phyloP scores from a whole-genome alignment of 345 rosid species.

The Salix exigua region DNA sequence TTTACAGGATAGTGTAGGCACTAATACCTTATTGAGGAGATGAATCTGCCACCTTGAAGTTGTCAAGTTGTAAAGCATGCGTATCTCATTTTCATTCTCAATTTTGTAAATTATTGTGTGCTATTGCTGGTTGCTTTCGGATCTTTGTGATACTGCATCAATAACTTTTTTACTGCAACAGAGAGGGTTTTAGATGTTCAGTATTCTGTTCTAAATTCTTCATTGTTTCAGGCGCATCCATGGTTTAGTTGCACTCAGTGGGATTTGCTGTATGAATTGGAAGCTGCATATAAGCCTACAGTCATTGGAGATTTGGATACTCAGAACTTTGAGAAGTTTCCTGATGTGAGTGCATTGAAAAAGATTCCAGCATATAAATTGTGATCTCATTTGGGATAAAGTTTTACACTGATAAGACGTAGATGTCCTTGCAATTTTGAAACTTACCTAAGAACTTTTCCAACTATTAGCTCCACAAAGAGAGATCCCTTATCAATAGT shows the following conservation, averaged over 20 bases:
- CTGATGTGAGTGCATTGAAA: slow-evolving; percentile 62
- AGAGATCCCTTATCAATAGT: neutral
- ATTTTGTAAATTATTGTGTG: neutral
- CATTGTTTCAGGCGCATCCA: slow-evolving; percentile 58
- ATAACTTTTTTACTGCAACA: neutral
- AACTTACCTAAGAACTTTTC: neutral
- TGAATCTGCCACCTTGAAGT: neutral
- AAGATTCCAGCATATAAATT: neutral
- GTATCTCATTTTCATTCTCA: neutral
- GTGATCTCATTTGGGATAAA: neutral
- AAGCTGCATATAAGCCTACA: slow-evolving; percentile 75
- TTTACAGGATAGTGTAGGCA: neutral
- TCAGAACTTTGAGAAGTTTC: slow-evolving; percentile 95
- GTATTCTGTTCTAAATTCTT: slow-evolving; percentile 15
- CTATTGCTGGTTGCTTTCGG: slow-evolving; percentile 3
- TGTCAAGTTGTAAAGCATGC: neutral
- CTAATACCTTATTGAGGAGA: neutral
- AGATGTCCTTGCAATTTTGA: neutral
- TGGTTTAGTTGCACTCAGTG: slow-evolving; percentile 77
- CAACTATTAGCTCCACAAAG: neutral
- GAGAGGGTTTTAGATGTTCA: slow-evolving; percentile 7
- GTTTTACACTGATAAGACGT: neutral
- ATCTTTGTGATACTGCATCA: neutral
- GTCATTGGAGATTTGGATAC: slow-evolving; percentile 93
- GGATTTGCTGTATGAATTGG: slow-evolving; percentile 85